Evolutionary conservation across 768 basidiomycete species (phyloP), one percentile per base, ranked within the genome.

Genomic region (Trametes cingulata): DNA sequence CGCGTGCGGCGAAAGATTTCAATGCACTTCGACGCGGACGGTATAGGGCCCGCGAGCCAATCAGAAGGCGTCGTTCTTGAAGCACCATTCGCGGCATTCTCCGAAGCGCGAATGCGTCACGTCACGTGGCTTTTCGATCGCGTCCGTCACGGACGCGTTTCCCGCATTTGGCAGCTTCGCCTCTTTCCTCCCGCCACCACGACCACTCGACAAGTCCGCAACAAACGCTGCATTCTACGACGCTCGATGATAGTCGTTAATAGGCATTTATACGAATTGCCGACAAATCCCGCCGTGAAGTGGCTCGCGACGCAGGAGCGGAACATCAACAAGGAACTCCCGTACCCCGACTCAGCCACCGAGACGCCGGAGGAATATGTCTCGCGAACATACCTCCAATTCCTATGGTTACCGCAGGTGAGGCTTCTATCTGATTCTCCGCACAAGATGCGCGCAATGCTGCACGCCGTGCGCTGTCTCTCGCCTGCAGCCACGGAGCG

Each of bases 331-430:
- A 74, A 74, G 40, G 86, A 87, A 20, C 86, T 78, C 64, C 87
- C 85, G 2, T 82, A 88, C 52, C 53, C 67, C 43, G 76, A 79
- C 20, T 43, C 77, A 35, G 62, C 51, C 72, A 45, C 63, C 75
- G 41, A 85, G 65, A 75, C 78, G 0, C 75, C 80, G 17, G 85
- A 84, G 17, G 80, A 86, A 62, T 85, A 80, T 66, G 79, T 86
- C 22, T 77, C 76, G 2, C 77, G 85, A n/a, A 84, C 78, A 3
- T 91, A 91, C 71, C 80, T 88, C 45, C 88, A 90, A 65, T 89
- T 86, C 64, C 78, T 91, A 7, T 91, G 89, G 88, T 79, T 91
- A 42, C 89, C 90, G 46, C 82, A 90, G 75, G 90, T 90, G 64
- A 58, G 61, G 19, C 61, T 52, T 40, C 33, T 33, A 4, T 52